Percentiles rank a stretch among this genome's conserved stretches.
These are phyloP conservation scores for Botryobasidium botryosum DNA, from an alignment of 768 basidiomycete species.

Conservation along the genomic window DNA sequence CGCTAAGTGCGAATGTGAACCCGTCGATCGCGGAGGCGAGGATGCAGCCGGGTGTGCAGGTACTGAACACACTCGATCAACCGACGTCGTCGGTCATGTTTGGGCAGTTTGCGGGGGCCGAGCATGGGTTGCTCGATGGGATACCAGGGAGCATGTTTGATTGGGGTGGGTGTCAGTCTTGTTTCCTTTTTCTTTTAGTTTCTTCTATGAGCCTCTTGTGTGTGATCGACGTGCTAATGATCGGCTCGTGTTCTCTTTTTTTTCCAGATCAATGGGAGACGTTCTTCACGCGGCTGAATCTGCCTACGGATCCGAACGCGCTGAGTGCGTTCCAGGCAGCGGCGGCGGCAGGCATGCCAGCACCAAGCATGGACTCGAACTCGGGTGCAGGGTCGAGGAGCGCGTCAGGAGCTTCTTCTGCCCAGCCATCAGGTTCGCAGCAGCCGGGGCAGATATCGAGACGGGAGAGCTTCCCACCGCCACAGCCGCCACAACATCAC, in stretches of 20 bases:
- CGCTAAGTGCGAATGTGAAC: no score
- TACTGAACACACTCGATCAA: conserved; percentile 54
- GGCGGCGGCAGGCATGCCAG: not conserved
- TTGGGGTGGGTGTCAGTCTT: conserved; percentile 39
- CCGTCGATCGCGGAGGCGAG: conserved; percentile 18
- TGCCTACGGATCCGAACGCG: not conserved
- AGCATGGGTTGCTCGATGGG: conserved; percentile 55
- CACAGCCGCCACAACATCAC: no score
- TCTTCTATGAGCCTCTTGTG: conserved; percentile 3
- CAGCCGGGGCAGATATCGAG: no score
- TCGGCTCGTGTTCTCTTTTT: not conserved
- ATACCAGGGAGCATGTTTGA: conserved; percentile 77
- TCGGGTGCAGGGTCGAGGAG: no score
- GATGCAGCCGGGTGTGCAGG: conserved; percentile 40
- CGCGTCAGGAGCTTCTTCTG: no score
- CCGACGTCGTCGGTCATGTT: conserved; percentile 23
- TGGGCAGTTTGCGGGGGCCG: conserved; percentile 48
- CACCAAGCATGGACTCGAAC: not conserved
- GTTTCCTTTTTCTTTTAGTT: conserved; percentile 9
- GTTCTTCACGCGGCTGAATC: conserved; percentile 48
- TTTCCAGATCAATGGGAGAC: conserved; percentile 61
- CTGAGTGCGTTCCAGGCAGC: no score
- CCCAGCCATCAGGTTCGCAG: no score
- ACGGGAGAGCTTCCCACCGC: no score
- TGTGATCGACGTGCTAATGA: conserved; percentile 5